Percentiles rank a stretch among this genome's conserved stretches.
Conservation (phyloP, 345 rosid species). For the Eucalyptus albens region DNA sequence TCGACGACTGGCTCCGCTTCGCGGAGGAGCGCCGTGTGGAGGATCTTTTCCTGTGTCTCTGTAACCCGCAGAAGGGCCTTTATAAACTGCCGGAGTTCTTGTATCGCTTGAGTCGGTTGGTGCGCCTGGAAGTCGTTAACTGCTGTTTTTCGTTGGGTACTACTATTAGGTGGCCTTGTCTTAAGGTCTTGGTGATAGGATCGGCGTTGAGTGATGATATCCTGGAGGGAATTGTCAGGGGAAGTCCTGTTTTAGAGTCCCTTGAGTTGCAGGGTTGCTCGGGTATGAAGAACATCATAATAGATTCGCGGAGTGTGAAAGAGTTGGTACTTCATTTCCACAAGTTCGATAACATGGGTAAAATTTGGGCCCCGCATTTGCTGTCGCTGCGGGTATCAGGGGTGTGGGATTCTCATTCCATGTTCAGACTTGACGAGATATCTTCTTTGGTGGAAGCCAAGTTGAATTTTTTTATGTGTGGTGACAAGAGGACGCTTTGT, state of each 20-base stretch:
- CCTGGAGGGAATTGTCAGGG: neutral
- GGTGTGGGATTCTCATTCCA: neutral
- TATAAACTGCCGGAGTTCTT: neutral
- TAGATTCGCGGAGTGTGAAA: neutral
- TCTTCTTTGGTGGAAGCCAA: neutral
- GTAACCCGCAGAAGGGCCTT: rapidly evolving
- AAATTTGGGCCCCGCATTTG: neutral
- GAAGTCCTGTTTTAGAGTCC: neutral
- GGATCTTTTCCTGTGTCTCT: neutral
- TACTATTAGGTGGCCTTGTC: neutral
- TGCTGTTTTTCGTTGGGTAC: neutral
- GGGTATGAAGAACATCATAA: neutral
- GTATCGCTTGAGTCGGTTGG: neutral
- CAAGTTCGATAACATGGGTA: neutral
- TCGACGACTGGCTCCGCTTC: neutral
- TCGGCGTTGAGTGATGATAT: neutral
- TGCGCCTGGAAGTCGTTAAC: neutral
- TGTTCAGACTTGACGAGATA: neutral
- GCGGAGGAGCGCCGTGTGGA: neutral
- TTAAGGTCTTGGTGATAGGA: neutral
- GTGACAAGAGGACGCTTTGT: neutral
- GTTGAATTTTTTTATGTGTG: neutral
- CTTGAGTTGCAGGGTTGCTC: rapidly evolving
- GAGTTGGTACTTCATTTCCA: neutral
- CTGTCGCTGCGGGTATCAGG: neutral